Evolutionary conservation across 2,329 filamentous ascomycete species (phyloP), one percentile per base, ranked within the genome.

Genomic region (Aureobasidium sp.): DNA sequence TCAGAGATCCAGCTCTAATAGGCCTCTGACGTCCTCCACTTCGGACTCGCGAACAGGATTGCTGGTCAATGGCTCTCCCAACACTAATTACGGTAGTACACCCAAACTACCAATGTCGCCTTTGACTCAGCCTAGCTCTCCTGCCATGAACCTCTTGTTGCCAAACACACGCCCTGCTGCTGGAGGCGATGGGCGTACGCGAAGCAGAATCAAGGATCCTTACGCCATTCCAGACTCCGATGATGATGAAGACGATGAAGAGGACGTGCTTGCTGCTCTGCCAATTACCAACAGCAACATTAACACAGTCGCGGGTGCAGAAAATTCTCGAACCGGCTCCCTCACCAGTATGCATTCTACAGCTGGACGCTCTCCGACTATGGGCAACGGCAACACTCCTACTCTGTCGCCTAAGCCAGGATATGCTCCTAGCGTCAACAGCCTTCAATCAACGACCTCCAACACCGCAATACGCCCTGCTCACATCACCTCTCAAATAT

Each of bases 181-280:
- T 2, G 33, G 40, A 25, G 55, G 64, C 23, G 60, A 93, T 7
- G 87, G 88, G 71, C 88, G 92, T 63, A 97, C 93, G 74, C 93
- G 91, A 51, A 88, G 91, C 53, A 90, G 93, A 33, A 89, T 94
- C 60, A 92, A 88, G 65, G 96, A 99, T 73, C 96, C 95, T 0
- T 98, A 98, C 71, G 93, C 94, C n/a, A 93, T 98, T 69, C 95
- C 98, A 74, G 83, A 79, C 8, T 77, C 80, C 43, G 88, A 92
- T 63, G 90, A 90, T 6, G 38, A 40, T 40, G 38, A 40, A 8
- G 38, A 90, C 13, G 83, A 88, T 36, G 54, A 58, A 27, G 54
- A 76, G 16, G 59, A 62, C 25, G 48, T 53, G 36, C 48, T 64
- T n/a, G 50, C 43, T 18, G 80, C 79, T 18, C 79, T 85, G 64